A percentile compares a stretch with the other conserved stretches of the same genome.
phyloP scores from a whole-genome alignment of 768 basidiomycete species.

The Russula abietina region DNA sequence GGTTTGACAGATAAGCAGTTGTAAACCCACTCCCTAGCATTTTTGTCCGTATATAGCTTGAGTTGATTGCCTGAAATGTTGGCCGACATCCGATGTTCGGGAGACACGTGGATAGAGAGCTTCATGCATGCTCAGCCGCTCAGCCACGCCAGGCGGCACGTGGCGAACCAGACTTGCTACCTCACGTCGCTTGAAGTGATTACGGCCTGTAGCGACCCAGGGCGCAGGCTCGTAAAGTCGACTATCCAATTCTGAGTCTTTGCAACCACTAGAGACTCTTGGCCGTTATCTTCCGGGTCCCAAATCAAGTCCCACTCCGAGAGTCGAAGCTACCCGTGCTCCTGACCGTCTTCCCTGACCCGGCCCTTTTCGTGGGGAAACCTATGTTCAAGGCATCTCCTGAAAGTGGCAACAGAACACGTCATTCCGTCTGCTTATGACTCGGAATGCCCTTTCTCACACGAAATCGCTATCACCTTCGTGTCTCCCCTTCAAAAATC shows the following conservation, averaged over 20 bases:
- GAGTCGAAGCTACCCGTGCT: not conserved
- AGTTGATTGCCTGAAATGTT: not conserved
- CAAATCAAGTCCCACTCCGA: not conserved
- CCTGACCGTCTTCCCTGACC: not conserved
- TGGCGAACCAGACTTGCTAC: too few species aligned
- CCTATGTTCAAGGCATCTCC: not conserved
- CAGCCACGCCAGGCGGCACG: too few species aligned
- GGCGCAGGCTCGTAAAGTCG: not conserved
- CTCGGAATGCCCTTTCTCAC: constrained; percentile 55
- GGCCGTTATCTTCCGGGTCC: not conserved
- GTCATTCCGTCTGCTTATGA: not conserved
- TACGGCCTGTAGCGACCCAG: not conserved
- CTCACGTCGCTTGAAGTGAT: too few species aligned
- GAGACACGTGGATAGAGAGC: too few species aligned
- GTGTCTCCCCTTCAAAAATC: constrained; percentile 64
- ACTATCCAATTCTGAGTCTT: not conserved
- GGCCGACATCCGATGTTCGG: too few species aligned
- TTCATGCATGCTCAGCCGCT: too few species aligned
- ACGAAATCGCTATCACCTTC: constrained; percentile 77
- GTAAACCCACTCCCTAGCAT: too few species aligned
- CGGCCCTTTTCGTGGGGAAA: not conserved
- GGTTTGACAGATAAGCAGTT: not conserved
- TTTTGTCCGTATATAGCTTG: not conserved
- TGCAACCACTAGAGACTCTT: not conserved
- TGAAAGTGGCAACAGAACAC: not conserved